phyloP scores from a whole-genome alignment of 805 yeast species.

The Teunomyces barrocoloradensis region DNA sequence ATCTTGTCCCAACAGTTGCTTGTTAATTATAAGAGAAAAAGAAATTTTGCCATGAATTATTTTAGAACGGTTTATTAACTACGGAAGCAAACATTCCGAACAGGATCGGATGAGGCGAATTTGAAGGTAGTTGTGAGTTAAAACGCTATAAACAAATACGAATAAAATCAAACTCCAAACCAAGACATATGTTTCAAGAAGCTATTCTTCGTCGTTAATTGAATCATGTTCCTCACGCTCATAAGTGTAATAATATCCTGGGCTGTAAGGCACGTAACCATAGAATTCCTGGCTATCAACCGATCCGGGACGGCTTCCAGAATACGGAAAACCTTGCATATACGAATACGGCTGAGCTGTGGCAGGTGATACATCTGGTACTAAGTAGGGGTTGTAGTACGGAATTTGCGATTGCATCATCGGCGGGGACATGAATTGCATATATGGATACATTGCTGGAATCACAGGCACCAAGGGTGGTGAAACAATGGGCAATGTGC shows the following conservation, averaged over 20 bases:
- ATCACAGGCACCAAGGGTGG: not conserved
- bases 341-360: not conserved
- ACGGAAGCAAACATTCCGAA: not conserved
- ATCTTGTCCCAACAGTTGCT: too few species aligned
- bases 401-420: slow-evolving; percentile 5
- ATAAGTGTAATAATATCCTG: slow-evolving; percentile 1
- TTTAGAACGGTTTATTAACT: not conserved
- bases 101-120: not conserved
- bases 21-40: too few species aligned
- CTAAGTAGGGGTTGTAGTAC: slow-evolving; percentile 10
- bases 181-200: not conserved
- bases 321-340: not conserved
- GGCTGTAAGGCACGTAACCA: not conserved
- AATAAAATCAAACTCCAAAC: not conserved
- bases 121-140: not conserved
- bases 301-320: not conserved
- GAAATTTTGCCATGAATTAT: too few species aligned
- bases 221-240: not conserved
- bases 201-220: not conserved
- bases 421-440: not conserved
- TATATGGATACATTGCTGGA: not conserved
- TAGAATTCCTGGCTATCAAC: not conserved
- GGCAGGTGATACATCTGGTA: not conserved
- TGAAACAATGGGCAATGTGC: not conserved
- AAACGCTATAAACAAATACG: not conserved